Conservation (phyloP, 257 asterid species). For the Solanum etuberosum region DNA sequence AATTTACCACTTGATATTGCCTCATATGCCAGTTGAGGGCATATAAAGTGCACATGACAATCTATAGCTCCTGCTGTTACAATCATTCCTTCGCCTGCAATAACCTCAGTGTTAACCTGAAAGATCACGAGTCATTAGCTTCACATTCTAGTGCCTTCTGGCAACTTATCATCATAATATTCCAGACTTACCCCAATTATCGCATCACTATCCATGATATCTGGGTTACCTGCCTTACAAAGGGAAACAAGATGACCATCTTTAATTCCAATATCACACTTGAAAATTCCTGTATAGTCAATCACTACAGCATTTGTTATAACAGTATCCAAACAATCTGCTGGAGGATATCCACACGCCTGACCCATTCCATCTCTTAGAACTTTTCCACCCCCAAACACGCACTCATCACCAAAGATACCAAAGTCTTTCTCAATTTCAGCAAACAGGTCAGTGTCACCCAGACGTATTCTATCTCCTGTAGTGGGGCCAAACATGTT, state of each 20-base stretch:
- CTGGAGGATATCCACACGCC: slow-evolving; percentile 53
- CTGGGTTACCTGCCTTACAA: slow-evolving; percentile 93
- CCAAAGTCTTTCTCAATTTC: slow-evolving; percentile 73
- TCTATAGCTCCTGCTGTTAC: slow-evolving; percentile 95
- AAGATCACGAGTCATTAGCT: neutral
- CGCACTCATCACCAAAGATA: slow-evolving; percentile 84
- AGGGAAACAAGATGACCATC: slow-evolving; percentile 51
- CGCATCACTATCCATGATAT: slow-evolving; percentile 57
- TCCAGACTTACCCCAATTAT: slow-evolving; percentile 68
- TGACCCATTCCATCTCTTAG: slow-evolving; percentile 95
- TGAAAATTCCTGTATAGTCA: slow-evolving; percentile 82
- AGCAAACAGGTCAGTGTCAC: slow-evolving; percentile 82
- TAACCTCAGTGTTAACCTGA: slow-evolving; percentile 86
- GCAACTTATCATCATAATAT: neutral
- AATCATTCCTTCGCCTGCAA: slow-evolving; percentile 95
- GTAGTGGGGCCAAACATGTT: slow-evolving; percentile 88
- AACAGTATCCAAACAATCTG: slow-evolving; percentile 68
- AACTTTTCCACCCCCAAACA: slow-evolving; percentile 97
- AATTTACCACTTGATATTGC: slow-evolving; percentile 91
- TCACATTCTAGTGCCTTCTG: neutral
- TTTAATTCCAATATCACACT: slow-evolving; percentile 92
- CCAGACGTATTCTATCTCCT: slow-evolving; percentile 86
- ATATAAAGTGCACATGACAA: slow-evolving; percentile 95
- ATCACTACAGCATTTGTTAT: slow-evolving; percentile 85
- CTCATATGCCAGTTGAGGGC: slow-evolving; percentile 89